Evolutionary conservation across 2,329 filamentous ascomycete species (phyloP).

Genomic region (Whalleya microplaca): DNA sequence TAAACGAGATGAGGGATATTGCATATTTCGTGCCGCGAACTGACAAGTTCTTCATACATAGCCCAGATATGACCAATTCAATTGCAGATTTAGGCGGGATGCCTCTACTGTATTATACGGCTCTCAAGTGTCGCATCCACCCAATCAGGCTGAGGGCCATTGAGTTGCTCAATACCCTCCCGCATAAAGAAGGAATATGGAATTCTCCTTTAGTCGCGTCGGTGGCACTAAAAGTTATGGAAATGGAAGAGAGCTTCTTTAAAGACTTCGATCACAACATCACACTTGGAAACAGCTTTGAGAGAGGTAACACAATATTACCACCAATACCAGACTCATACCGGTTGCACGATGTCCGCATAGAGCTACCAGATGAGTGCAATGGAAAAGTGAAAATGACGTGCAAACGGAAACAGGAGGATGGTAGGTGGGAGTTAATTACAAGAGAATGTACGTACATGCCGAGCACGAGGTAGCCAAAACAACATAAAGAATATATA

Average conservation of each 20-base stretch:
- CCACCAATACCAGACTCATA: slow-evolving; percentile 9
- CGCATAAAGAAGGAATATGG: slow-evolving; percentile 46
- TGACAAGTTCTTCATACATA: too few species aligned
- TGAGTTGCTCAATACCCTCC: slow-evolving; percentile 1
- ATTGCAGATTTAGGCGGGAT: slow-evolving; percentile 50
- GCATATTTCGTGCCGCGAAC: not conserved
- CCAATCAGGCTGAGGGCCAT: slow-evolving; percentile 42
- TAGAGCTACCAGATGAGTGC: slow-evolving; percentile 19
- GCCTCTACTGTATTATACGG: slow-evolving; percentile 49
- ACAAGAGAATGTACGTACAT: slow-evolving; percentile 11
- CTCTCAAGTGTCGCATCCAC: slow-evolving; percentile 50
- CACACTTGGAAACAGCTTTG: not conserved
- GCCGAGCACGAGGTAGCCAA: slow-evolving; percentile 7
- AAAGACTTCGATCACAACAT: not conserved
- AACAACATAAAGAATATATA: too few species aligned
- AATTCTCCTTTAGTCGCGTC: slow-evolving; percentile 37
- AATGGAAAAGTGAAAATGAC: slow-evolving; percentile 8
- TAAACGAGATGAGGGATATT: slow-evolving; percentile 8
- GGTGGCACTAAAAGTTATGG: slow-evolving; percentile 42
- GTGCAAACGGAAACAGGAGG: slow-evolving; percentile 10
- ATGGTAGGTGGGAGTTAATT: slow-evolving; percentile 10
- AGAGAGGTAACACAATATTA: not conserved
- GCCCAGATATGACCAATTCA: slow-evolving; percentile 37
- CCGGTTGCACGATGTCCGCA: slow-evolving; percentile 16
- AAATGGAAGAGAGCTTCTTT: slow-evolving; percentile 39